Percentiles rank a stretch among this genome's conserved stretches.
Evolutionary conservation across 1,139 yeast species (phyloP).

Genomic region (Martiniozyma asiatica): DNA sequence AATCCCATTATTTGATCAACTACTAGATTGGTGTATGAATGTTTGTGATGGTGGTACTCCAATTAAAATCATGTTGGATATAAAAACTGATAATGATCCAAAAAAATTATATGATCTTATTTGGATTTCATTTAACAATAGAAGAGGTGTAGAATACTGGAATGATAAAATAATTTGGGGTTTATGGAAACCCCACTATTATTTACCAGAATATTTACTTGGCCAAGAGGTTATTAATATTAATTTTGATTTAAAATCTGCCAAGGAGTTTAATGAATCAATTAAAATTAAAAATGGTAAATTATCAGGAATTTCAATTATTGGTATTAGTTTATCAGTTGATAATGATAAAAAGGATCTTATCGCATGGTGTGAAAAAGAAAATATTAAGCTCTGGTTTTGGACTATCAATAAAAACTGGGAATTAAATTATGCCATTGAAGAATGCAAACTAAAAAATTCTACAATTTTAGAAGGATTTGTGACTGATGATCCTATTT

Average conservation of each 20-base stretch:
- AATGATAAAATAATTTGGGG: slow-evolving; percentile 60
- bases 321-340: slow-evolving; percentile 26
- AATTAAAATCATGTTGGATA: slow-evolving; percentile 62
- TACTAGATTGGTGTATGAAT: slow-evolving; percentile 45
- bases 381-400: slow-evolving; percentile 45
- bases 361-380: slow-evolving; percentile 21
- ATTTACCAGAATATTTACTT: slow-evolving; percentile 33
- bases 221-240: slow-evolving; percentile 41
- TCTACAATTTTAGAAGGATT: slow-evolving; percentile 15
- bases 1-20: slow-evolving; percentile 50
- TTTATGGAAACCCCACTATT: slow-evolving; percentile 63
- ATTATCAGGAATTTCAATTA: slow-evolving; percentile 18
- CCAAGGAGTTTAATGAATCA: slow-evolving; percentile 22
- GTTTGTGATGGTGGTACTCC: slow-evolving; percentile 22
- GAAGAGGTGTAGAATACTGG: slow-evolving; percentile 41
- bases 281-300: slow-evolving; percentile 25
- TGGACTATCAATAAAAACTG: slow-evolving; percentile 65
- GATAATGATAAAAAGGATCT: slow-evolving; percentile 29
- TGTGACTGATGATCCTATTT: slow-evolving; percentile 20
- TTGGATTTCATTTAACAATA: slow-evolving; percentile 32
- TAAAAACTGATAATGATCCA: slow-evolving; percentile 57
- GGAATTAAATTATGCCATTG: slow-evolving; percentile 10
- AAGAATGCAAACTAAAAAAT: slow-evolving; percentile 5
- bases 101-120: slow-evolving; percentile 44
- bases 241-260: slow-evolving; percentile 31